A percentile compares a stretch with the other conserved stretches of the same genome.
These are phyloP conservation scores for Speleostelium caveatum DNA, from an alignment of 78 protist genomes.

Conservation along the genomic window DNA sequence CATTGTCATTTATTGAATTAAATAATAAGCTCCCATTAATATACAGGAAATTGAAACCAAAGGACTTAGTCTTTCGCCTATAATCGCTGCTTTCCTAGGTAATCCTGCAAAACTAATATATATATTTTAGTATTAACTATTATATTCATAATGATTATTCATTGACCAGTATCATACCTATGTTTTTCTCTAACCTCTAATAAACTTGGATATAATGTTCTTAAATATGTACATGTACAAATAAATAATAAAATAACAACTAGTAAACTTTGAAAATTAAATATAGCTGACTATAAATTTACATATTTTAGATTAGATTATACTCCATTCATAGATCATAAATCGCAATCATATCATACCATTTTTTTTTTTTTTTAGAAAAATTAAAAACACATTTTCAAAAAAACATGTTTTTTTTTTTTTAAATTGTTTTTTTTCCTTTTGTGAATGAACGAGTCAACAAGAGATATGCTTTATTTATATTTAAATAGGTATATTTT, in stretches of 20 bases:
- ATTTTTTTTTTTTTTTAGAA: too few relatives aligned
- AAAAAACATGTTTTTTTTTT: too few relatives aligned
- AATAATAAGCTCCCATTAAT: constrained; percentile 73
- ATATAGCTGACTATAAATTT: constrained; percentile 79
- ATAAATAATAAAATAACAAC: constrained; percentile 80
- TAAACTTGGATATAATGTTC: constrained; percentile 42
- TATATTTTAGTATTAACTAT: neutral
- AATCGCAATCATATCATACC: too few relatives aligned
- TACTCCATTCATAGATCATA: too few relatives aligned
- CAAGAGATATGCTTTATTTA: too few relatives aligned
- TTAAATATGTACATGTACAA: constrained; percentile 85
- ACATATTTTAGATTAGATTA: too few relatives aligned
- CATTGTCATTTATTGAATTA: neutral
- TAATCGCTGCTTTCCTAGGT: constrained; percentile 87
- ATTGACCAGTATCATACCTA: too few relatives aligned
- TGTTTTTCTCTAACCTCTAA: constrained; percentile 73
- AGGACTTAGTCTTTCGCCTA: constrained; percentile 88
- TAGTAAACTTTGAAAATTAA: constrained; percentile 85
- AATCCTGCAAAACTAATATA: constrained; percentile 68
- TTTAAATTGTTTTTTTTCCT: too few relatives aligned
- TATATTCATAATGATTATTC: neutral
- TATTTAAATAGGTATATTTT: too few relatives aligned
- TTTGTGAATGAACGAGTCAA: too few relatives aligned
- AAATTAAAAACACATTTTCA: too few relatives aligned
- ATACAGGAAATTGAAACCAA: constrained; percentile 84